Evolutionary conservation across 768 basidiomycete genomes (phyloP).

Genomic region (Termitomyces sp.): DNA sequence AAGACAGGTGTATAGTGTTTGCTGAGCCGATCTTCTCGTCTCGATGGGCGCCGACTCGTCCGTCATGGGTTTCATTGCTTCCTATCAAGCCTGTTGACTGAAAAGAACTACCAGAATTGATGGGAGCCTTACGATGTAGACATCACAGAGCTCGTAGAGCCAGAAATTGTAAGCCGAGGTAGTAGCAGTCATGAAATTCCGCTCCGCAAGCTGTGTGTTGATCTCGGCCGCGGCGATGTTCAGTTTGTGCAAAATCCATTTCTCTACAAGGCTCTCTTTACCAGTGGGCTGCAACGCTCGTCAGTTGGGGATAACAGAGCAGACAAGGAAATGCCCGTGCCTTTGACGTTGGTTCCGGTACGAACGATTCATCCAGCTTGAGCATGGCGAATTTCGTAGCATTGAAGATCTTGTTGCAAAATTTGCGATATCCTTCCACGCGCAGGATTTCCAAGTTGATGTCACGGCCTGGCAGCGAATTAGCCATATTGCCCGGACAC

Average conservation of each 20-base stretch:
- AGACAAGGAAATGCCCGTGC: constrained; percentile 46
- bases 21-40: constrained; percentile 79
- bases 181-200: constrained; percentile 94
- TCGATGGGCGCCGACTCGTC: constrained; percentile 63
- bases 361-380: constrained; percentile 82
- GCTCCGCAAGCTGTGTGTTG: constrained; percentile 66
- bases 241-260: constrained; percentile 93
- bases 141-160: constrained; percentile 98
- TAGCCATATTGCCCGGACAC: neutral
- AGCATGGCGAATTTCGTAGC: constrained; percentile 99
- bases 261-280: constrained; percentile 86
- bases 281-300: constrained; percentile 63
- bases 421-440: constrained; percentile 98
- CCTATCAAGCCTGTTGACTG: constrained; percentile 38
- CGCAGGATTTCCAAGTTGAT: constrained; percentile 95
- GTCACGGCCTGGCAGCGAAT: constrained; percentile 63
- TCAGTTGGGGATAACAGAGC: constrained; percentile 4
- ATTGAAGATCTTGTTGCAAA: constrained; percentile 99
- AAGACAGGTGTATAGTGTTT: constrained; percentile 92
- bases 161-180: constrained; percentile 87
- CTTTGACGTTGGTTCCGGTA: constrained; percentile 64
- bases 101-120: neutral
- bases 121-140: constrained; percentile 75
- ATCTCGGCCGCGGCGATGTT: constrained; percentile 74
- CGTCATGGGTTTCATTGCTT: constrained; percentile 98